phyloP scores from a whole-genome alignment of 257 asterid genomes.

The Cordia subcordata region DNA sequence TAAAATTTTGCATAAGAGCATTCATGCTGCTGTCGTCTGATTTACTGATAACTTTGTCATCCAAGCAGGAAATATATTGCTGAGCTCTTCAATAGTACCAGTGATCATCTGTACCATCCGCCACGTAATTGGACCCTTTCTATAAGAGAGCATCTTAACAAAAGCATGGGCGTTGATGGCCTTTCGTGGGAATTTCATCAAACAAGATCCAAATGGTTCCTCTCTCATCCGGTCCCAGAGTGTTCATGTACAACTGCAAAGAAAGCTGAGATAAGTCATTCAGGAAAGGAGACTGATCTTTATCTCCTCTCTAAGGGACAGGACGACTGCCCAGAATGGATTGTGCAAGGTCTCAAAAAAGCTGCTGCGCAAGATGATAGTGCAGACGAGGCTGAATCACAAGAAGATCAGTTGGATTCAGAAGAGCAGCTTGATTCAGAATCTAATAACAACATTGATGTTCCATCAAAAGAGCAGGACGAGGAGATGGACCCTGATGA shows the following conservation, averaged over 20 bases:
- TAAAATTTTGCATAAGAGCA: conserved; percentile 37
- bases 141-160: conserved; percentile 85
- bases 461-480: conserved; percentile 63
- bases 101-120: conserved; percentile 70
- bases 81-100: conserved; percentile 59
- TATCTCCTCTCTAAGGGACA: conserved; percentile 36
- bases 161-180: conserved; percentile 71
- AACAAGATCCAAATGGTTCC: conserved; percentile 55
- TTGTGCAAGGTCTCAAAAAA: conserved; percentile 27
- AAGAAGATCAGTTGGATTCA: conserved; percentile 59
- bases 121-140: conserved; percentile 81
- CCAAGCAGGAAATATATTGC: conserved; percentile 62
- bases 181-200: conserved; percentile 35
- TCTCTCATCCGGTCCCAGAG: conserved; percentile 89
- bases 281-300: conserved; percentile 36
- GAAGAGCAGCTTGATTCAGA: conserved; percentile 41
- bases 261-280: conserved; percentile 30
- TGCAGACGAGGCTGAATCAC: conserved; percentile 53
- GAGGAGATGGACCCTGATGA: conserved; percentile 99
- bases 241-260: conserved; percentile 62
- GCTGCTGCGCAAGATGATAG: conserved; percentile 35
- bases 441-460: conserved; percentile 31
- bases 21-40: conserved; percentile 48
- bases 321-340: conserved; percentile 67
- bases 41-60: conserved; percentile 16